Percentiles rank a stretch among this genome's conserved stretches.
Conservation (phyloP, 345 rosid species). For the Lepidium aucheri region DNA sequence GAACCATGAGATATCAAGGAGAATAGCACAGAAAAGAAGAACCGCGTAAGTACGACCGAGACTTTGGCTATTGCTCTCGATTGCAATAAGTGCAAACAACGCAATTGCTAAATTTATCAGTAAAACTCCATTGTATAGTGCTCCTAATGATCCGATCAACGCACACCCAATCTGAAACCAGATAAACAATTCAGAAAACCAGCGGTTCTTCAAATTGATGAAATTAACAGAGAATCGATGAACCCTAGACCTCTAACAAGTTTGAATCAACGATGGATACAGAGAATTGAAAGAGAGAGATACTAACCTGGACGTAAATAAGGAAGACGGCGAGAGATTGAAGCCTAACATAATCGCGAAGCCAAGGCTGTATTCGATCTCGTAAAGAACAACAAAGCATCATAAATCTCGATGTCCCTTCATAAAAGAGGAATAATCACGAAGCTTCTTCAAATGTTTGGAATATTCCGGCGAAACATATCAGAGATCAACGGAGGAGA, state of each 20-base stretch:
- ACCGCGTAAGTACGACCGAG: conserved; percentile 76
- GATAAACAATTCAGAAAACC: background rate
- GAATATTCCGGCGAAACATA: background rate
- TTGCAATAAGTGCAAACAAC: conserved; percentile 78
- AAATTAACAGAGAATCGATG: conserved; percentile 6
- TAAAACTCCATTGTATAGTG: conserved; percentile 78
- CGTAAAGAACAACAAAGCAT: conserved; percentile 41
- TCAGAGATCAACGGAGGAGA: background rate
- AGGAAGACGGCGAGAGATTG: conserved; percentile 74
- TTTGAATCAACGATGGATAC: background rate
- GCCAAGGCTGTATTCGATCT: conserved; percentile 50
- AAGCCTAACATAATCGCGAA: conserved; percentile 79
- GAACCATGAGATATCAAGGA: conserved; percentile 68
- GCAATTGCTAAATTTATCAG: conserved; percentile 63
- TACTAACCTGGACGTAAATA: conserved; percentile 74
- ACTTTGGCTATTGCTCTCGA: conserved; percentile 77
- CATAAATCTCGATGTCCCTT: conserved; percentile 28
- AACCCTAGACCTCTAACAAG: conserved; percentile 15
- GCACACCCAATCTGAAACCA: conserved; percentile 80
- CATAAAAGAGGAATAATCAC: conserved; percentile 18
- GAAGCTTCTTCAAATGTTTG: background rate
- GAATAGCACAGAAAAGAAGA: conserved; percentile 60
- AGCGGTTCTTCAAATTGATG: background rate
- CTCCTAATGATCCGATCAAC: conserved; percentile 78
- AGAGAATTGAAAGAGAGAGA: background rate